Base-by-base conservation (phyloP, 495 filamentous ascomycete species). In the Chaetomidium leptoderma region DNA sequence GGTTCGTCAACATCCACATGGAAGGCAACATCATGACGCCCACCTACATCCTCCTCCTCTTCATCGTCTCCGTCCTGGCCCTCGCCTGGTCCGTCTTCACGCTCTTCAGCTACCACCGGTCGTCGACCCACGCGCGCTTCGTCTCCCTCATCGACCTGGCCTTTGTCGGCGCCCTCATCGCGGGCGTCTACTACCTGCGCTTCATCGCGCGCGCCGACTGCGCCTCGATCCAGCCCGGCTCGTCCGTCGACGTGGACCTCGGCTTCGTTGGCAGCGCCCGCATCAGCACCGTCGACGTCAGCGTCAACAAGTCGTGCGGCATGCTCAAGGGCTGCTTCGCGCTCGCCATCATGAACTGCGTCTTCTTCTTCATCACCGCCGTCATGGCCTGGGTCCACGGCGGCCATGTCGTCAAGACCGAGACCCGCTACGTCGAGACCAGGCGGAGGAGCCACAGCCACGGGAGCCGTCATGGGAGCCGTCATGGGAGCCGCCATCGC, bases 241-340 rank as follows among this genome's bases (percentile, higher is more conserved):
- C 60, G 40, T 5, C 59, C 70, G 2, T 80, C 46, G 83, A 79
- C 58, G 55, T 88, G 51, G 78, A 75, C 21, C 74, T 90, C 13
- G 86, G 86, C 29, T 74, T 77, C 17, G 81, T 89, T 43, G 84
- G 87, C 29, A 70, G 66, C 53, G 72, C 69, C 5, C 66, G 62
- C 1, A 50, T 76, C 2, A 76, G 76, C 48, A 78, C 72, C 37
- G 66, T 77, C 6, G 57, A 77, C 23, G 52, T 83, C 4, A 66
- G 76, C 13, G 63, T 84, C 23, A 81, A 91, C 66, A 92, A 92
- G 80, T 80, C 78, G 3, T 96, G 91, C 71, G 81, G 82, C 17
- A 92, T 96, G 90, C 81, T 92, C 53, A 96, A 96, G 82, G 85
- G 91, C 1, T 78, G 75, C 59, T 96, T 88, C 60, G 91, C 89